phyloP scores from a whole-genome alignment of 2,329 filamentous ascomycete species.

The Phyllosticta paracitricarpa region DNA sequence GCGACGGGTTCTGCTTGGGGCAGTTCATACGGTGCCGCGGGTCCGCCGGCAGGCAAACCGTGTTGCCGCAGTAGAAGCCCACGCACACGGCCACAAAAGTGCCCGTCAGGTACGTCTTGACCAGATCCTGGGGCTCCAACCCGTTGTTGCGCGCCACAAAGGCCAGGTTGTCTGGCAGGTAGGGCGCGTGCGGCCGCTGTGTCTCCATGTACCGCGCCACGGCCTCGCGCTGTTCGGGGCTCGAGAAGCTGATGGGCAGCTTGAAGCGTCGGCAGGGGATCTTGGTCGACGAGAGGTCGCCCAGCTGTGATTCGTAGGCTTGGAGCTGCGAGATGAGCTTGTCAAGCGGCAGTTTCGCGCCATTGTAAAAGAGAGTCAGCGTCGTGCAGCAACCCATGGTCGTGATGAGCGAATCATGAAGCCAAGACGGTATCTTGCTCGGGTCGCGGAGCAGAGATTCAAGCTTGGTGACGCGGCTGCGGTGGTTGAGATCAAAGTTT shows the following conservation, averaged over 20 bases:
- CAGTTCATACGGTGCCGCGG: constrained; percentile 44
- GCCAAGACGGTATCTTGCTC: constrained; percentile 24
- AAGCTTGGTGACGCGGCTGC: constrained; percentile 45
- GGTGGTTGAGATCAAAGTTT: constrained; percentile 46
- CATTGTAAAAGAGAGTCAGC: constrained; percentile 34
- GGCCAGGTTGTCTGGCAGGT: constrained; percentile 51
- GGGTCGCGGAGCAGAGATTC: constrained; percentile 30
- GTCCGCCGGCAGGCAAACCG: constrained; percentile 43
- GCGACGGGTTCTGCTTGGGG: constrained; percentile 48
- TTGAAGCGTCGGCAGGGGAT: constrained; percentile 34
- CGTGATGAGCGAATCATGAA: constrained; percentile 36
- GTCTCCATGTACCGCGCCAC: constrained; percentile 52
- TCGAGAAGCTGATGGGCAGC: constrained; percentile 35
- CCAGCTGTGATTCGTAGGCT: constrained; percentile 31
- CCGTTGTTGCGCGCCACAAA: constrained; percentile 49
- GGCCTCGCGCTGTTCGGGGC: constrained; percentile 38
- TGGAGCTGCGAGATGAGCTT: constrained; percentile 30
- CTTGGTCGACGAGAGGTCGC: constrained; percentile 31
- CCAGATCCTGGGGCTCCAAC: constrained; percentile 39
- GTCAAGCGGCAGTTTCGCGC: constrained; percentile 24
- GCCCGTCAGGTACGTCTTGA: constrained; percentile 41
- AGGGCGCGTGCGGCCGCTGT: constrained; percentile 50
- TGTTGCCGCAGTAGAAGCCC: constrained; percentile 47
- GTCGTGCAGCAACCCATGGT: constrained; percentile 43
- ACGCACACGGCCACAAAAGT: constrained; percentile 44